These are phyloP conservation scores for Thielaviopsis musarum DNA, from an alignment of 2,329 filamentous ascomycete species.

Conservation along the genomic window DNA sequence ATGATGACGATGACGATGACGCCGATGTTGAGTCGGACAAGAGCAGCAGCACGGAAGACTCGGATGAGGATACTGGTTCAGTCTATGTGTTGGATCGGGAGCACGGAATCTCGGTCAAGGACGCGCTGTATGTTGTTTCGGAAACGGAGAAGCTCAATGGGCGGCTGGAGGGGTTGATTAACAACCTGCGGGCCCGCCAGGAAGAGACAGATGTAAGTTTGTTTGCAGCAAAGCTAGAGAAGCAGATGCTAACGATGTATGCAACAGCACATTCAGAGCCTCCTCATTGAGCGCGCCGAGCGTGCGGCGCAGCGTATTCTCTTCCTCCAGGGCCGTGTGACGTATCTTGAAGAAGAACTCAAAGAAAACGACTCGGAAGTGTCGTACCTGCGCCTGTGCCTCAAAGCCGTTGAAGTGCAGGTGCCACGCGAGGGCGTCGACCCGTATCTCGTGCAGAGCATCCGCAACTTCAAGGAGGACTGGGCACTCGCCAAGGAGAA, in stretches of 20 bases:
- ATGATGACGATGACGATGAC: neutral
- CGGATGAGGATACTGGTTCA: neutral
- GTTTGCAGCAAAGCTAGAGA: neutral
- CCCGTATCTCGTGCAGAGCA: slow-evolving; percentile 39
- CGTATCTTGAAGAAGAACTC: slow-evolving; percentile 41
- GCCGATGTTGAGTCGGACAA: neutral
- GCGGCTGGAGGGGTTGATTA: slow-evolving; percentile 32
- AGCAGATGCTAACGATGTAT: slow-evolving; percentile 16
- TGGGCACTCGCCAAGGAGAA: slow-evolving; percentile 35
- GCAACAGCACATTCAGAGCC: slow-evolving; percentile 39
- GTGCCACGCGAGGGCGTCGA: slow-evolving; percentile 36
- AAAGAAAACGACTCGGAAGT: slow-evolving; percentile 42
- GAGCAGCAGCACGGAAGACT: neutral
- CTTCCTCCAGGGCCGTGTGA: slow-evolving; percentile 40
- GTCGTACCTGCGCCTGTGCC: slow-evolving; percentile 42
- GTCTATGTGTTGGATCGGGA: neutral
- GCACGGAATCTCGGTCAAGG: slow-evolving; percentile 13
- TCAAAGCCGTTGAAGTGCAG: slow-evolving; percentile 45
- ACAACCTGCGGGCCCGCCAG: slow-evolving; percentile 34
- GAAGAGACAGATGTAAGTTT: slow-evolving; percentile 38
- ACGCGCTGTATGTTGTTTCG: slow-evolving; percentile 15
- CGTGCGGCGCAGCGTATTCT: slow-evolving; percentile 40
- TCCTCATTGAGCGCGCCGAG: slow-evolving; percentile 42
- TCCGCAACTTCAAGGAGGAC: slow-evolving; percentile 44
- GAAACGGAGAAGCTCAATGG: slow-evolving; percentile 27